Conservation (phyloP, 164 flowering plant species). For the Kingdonia uniflora region DNA sequence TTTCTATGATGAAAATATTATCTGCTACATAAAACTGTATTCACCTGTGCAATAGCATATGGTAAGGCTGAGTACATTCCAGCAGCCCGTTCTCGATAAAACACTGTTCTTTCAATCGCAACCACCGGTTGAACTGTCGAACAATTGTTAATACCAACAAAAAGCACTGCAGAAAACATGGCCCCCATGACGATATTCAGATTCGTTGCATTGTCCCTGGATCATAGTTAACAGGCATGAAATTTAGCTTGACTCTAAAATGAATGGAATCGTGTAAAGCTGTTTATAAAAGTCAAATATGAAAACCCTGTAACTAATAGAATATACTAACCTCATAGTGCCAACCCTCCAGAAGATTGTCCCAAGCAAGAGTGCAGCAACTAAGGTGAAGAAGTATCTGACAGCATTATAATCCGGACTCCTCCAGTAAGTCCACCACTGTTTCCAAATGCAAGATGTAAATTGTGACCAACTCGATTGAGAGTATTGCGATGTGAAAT, state of each 20-base stretch:
- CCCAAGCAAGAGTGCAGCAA: slow-evolving; percentile 55
- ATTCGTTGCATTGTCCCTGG: slow-evolving; percentile 34
- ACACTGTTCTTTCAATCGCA: slow-evolving; percentile 71
- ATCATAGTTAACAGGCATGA: neutral
- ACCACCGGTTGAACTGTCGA: no score
- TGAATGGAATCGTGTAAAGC: neutral
- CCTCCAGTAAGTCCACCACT: slow-evolving; percentile 88
- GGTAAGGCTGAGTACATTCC: no score
- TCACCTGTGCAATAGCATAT: no score
- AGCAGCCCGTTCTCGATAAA: slow-evolving; percentile 71
- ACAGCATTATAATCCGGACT: slow-evolving; percentile 77
- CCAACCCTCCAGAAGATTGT: slow-evolving; percentile 73
- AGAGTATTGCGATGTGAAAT: no score
- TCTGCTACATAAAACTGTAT: no score
- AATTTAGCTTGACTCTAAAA: neutral
- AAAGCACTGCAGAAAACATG: slow-evolving; percentile 60
- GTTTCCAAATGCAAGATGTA: no score
- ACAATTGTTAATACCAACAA: no score
- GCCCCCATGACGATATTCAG: slow-evolving; percentile 59
- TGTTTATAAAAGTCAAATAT: neutral
- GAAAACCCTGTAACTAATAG: neutral
- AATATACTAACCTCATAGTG: slow-evolving; percentile 31
- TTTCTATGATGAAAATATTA: no score
- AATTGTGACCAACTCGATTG: slow-evolving; percentile 56
- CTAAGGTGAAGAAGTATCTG: slow-evolving; percentile 54